Base-by-base conservation (phyloP, 148 eudicot species). In the Simmondsia chinensis region DNA sequence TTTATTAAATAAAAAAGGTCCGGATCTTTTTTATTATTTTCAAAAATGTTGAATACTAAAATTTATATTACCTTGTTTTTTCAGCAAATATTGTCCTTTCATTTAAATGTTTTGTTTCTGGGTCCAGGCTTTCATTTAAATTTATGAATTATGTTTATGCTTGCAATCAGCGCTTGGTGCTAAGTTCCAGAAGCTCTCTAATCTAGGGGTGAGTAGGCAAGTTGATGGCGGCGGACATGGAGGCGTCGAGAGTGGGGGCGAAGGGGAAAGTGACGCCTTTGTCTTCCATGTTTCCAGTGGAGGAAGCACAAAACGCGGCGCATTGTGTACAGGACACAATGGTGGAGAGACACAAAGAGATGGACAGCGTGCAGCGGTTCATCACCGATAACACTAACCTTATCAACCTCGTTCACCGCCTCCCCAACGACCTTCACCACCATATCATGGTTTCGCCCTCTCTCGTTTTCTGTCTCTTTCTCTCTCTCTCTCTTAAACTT, bases 391-490 rank as follows among this genome's bases (percentile, higher is more conserved):
- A 84, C 39, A 52, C 53, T 39, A 54, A 29, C 45, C 65, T 85
- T n/a, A 70, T 91, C 34, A 79, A 72, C 70, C 76, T 79, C 27
- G 94, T 91, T 7, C 75, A 76, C 30, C 74, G 69, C 41, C 85
- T 85, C 21, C 97, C 94, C n/a, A 85, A 82, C 1, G 78, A 85
- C 30, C 84, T 86, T 23, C 85, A 85, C 32, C 94, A 85, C 61
- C 48, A 70, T 9, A 76, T 91, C 32, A 82, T 82, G 94, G 97
- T 64, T 24, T 22, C 17, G 13, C 27, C 15, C 15, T 15, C 7
- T 5, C 15, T 30, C 23, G 3, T n/a, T 35, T 15, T 14, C 7
- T 1, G 7, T 19, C 13, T n/a, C n/a, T n/a, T n/a, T n/a, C n/a
- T n/a, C n/a, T n/a, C n/a, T n/a, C n/a, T n/a, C n/a, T n/a, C n/a